phyloP scores from a whole-genome alignment of 2,329 filamentous ascomycete genomes.

The Diaporthe vexans region DNA sequence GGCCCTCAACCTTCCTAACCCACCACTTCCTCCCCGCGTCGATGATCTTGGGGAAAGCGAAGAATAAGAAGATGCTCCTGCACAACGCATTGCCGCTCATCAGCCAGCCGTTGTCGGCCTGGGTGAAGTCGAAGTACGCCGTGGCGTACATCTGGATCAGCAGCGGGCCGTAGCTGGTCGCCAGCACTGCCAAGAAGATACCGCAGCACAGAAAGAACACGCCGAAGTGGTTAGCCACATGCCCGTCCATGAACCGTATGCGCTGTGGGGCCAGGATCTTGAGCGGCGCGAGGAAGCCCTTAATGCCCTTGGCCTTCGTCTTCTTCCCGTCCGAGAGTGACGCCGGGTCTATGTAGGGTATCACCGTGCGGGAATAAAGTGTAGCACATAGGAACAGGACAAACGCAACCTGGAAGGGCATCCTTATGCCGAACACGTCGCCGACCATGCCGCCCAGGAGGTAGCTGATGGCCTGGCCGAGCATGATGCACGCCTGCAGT shows the following conservation, averaged over 20 bases:
- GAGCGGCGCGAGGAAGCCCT: constrained; percentile 72
- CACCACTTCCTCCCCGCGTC: constrained; percentile 58
- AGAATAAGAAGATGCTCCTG: constrained; percentile 65
- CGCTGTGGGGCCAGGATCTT: constrained; percentile 70
- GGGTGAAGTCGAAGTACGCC: constrained; percentile 63
- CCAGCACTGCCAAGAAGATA: constrained; percentile 74
- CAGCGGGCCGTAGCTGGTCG: constrained; percentile 74
- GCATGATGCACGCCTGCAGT: constrained; percentile 76
- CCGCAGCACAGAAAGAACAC: constrained; percentile 73
- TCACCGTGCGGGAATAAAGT: constrained; percentile 55
- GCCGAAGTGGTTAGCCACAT: constrained; percentile 68
- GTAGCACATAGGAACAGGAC: constrained; percentile 65
- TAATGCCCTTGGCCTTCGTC: constrained; percentile 54
- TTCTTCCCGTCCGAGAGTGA: constrained; percentile 52
- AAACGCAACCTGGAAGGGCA: constrained; percentile 76
- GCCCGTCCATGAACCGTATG: constrained; percentile 64
- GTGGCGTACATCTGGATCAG: constrained; percentile 71
- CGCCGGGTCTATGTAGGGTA: constrained; percentile 66
- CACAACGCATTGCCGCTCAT: constrained; percentile 67
- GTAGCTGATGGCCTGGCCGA: constrained; percentile 75
- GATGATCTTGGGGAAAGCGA: constrained; percentile 65
- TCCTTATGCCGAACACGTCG: constrained; percentile 72
- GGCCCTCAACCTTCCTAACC: constrained; percentile 54
- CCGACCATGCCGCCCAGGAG: constrained; percentile 75
- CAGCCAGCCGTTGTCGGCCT: constrained; percentile 65